Conservation (phyloP, 495 filamentous ascomycete species). For the Podospora tetraspora region DNA sequence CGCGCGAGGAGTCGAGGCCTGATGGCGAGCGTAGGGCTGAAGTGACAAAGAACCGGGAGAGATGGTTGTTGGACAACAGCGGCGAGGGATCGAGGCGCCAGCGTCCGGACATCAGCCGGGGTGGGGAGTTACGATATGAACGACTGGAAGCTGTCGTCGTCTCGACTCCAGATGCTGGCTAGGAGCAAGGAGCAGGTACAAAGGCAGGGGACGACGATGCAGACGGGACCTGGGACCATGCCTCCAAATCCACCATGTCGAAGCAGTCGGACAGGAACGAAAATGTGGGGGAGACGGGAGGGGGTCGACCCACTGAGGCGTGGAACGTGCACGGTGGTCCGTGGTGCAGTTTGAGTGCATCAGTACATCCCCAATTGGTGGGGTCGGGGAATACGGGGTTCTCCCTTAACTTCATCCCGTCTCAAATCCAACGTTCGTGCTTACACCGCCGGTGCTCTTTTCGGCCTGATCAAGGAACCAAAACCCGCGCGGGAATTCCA, state of each 20-base stretch:
- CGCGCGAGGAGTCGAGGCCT: neutral
- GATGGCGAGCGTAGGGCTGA: neutral
- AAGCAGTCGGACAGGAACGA: neutral
- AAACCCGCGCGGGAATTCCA: neutral
- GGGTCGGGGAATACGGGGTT: neutral
- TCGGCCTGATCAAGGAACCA: neutral
- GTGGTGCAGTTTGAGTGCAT: neutral
- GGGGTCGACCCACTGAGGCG: slow-evolving; percentile 2
- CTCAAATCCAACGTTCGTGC: neutral
- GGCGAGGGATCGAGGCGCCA: neutral
- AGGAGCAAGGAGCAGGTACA: neutral
- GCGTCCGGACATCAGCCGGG: neutral
- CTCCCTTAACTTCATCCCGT: neutral
- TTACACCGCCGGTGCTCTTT: neutral
- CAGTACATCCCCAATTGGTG: neutral
- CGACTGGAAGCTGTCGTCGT: neutral
- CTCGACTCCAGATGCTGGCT: neutral
- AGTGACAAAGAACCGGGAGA: neutral
- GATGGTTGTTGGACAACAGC: neutral
- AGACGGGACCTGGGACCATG: neutral
- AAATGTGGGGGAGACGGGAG: slow-evolving; percentile 4
- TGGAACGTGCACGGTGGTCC: slow-evolving; percentile 8
- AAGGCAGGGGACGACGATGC: neutral
- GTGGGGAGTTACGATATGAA: neutral
- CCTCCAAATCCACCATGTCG: neutral